Conservation (phyloP, 805 yeast species). For the Candida schatavii region DNA sequence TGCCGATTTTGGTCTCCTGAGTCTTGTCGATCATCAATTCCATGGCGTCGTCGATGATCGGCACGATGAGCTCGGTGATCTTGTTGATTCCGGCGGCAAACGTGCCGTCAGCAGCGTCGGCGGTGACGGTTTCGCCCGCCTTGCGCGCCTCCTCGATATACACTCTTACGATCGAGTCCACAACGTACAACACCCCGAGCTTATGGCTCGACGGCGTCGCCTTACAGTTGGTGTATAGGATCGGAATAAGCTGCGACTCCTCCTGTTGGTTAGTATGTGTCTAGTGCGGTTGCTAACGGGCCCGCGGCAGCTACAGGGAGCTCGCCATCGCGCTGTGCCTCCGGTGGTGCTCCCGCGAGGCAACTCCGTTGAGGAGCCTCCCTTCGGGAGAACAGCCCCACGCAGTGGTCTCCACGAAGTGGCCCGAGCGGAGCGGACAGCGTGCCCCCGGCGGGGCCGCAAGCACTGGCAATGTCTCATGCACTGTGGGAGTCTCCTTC, state of each 20-base stretch:
- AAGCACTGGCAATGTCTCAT: no score
- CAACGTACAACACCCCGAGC: conserved; percentile 85
- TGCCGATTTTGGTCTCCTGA: conserved; percentile 68
- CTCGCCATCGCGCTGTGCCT: no score
- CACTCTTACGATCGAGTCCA: conserved; percentile 89
- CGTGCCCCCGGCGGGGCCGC: no score
- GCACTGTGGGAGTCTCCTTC: no score
- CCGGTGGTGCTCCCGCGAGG: no score
- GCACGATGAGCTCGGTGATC: conserved; percentile 62
- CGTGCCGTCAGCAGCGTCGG: conserved; percentile 63
- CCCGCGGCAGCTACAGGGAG: no score
- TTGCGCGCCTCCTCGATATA: conserved; percentile 72
- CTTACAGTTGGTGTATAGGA: conserved; percentile 64
- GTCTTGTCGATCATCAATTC: conserved; percentile 51
- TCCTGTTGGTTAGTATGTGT: no score
- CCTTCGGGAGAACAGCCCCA: no score
- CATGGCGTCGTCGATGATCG: conserved; percentile 61
- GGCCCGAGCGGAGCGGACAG: no score
- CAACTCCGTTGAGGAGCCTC: no score
- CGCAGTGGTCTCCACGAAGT: no score
- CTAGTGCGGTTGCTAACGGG: no score
- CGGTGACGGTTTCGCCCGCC: conserved; percentile 44
- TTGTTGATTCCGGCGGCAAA: conserved; percentile 69
- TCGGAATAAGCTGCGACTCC: conserved; percentile 56
- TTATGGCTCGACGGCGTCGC: conserved; percentile 77